phyloP scores from a whole-genome alignment of 495 filamentous ascomycete species.

The Podospora conica region DNA sequence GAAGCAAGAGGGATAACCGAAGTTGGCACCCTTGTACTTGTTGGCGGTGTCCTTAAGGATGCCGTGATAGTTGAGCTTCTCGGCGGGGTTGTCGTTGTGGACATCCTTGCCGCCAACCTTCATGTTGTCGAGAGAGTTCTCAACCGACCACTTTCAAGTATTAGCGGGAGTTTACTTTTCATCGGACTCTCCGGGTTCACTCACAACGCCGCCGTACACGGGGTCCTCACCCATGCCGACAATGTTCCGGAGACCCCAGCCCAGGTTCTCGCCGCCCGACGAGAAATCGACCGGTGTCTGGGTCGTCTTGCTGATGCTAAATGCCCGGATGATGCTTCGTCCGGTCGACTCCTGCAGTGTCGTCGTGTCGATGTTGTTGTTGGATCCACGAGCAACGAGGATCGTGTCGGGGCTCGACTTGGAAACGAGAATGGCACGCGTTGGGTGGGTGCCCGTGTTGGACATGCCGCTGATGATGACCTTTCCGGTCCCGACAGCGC shows the following conservation, averaged over 20 bases:
- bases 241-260: slow-evolving; percentile 62
- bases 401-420: slow-evolving; percentile 42
- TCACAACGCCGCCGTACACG: slow-evolving; percentile 46
- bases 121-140: slow-evolving; percentile 60
- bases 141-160: slow-evolving; percentile 47
- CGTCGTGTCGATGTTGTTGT: slow-evolving; percentile 49
- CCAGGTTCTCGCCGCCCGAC: slow-evolving; percentile 47
- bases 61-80: slow-evolving; percentile 63
- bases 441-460: slow-evolving; percentile 42
- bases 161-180: neutral
- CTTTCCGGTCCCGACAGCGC: slow-evolving; percentile 37
- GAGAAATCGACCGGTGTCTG: slow-evolving; percentile 37
- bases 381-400: slow-evolving; percentile 53
- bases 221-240: slow-evolving; percentile 59
- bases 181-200: slow-evolving; percentile 20
- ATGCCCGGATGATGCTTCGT: slow-evolving; percentile 54
- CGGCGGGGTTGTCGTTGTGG: slow-evolving; percentile 60
- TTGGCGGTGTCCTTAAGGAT: slow-evolving; percentile 45
- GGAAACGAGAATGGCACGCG: slow-evolving; percentile 51
- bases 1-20: slow-evolving; percentile 59
- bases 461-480: slow-evolving; percentile 50
- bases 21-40: slow-evolving; percentile 39
- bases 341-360: slow-evolving; percentile 41
- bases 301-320: slow-evolving; percentile 41
- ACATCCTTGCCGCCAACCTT: slow-evolving; percentile 48